Conservation (phyloP, 148 eudicot species). For the Camellia japonica region DNA sequence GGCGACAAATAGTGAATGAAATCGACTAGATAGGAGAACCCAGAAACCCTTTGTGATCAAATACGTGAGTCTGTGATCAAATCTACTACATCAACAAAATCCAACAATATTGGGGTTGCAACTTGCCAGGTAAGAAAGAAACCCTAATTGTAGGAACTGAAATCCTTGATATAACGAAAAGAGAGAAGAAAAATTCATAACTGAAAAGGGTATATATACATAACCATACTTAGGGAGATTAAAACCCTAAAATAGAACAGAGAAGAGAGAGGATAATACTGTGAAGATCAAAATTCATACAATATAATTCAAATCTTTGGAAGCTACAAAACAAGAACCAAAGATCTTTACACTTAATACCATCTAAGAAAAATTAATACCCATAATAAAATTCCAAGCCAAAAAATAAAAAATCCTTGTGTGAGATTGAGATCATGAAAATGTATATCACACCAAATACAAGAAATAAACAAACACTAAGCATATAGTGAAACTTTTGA, state of each 20-base stretch:
- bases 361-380: not conserved
- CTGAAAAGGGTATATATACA: constrained; percentile 1
- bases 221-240: not conserved
- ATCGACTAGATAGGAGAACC: not conserved
- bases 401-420: not conserved
- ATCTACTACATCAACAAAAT: not conserved
- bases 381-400: not conserved
- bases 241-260: constrained; percentile 5
- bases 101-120: not conserved
- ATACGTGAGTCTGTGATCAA: not conserved
- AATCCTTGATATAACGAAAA: constrained; percentile 20
- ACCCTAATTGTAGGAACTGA: constrained; percentile 23
- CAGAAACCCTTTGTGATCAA: constrained; percentile 10
- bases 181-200: constrained; percentile 9
- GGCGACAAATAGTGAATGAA: too few species aligned
- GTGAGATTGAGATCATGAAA: not conserved
- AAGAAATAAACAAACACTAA: not conserved
- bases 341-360: not conserved
- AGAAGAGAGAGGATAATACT: not conserved
- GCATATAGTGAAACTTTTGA: not conserved
- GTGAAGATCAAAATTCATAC: not conserved
- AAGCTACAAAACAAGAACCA: not conserved
- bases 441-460: not conserved
- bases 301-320: not conserved
- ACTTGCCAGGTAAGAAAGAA: not conserved